Evolutionary conservation across 441 rosid genomes (phyloP), one percentile per base, ranked within the genome.

Genomic region (Adansonia madagascariensis): DNA sequence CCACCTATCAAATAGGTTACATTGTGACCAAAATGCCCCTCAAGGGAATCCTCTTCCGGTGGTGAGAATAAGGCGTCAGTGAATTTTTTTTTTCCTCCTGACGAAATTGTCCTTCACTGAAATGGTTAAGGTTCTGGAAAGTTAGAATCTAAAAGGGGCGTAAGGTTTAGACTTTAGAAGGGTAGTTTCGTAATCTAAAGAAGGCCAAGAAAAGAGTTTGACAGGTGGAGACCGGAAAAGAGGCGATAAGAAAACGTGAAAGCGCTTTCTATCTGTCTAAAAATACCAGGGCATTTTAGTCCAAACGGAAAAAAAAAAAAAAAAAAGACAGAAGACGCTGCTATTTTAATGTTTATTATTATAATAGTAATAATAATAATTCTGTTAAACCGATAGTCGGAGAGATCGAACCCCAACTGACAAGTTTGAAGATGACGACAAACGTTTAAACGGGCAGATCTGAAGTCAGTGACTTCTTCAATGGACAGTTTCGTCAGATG

Each of bases 211-310:
- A 43, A 17, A 6, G 78, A 82, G 57, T 55, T 55, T 75, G 80
- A 80, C 78, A 80, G 78, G 52, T 63, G 50, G 50, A 0, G 17
- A 80, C 71, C 81, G 77, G 69, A 44, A 83, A 85, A 84, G 82
- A 77, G 61, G 85, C 79, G 78, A 85, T 79, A 81, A 70, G 89
- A 87, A 81, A 83, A 77, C 85, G 84, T 53, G 79, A 85, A 84
- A 57, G 50, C 3, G 27, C 15, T 3, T 11, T n/a, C 39, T 35
- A 35, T 35, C 39, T 3, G 39, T 3, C 4, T 35, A 35, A 50
- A 39, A 8, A 20, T 27, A 9, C 17, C 39, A 15, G 85, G 82
- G 49, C 59, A 62, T 66, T 80, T 75, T 72, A 27, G 86, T 71
- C 80, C 59, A 17, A 10, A 39, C 64, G 18, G 20, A 27, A 8